Evolutionary conservation across 2,329 filamentous ascomycete species (phyloP), one percentile per base, ranked within the genome.

Genomic region (Dactylellina sp.): DNA sequence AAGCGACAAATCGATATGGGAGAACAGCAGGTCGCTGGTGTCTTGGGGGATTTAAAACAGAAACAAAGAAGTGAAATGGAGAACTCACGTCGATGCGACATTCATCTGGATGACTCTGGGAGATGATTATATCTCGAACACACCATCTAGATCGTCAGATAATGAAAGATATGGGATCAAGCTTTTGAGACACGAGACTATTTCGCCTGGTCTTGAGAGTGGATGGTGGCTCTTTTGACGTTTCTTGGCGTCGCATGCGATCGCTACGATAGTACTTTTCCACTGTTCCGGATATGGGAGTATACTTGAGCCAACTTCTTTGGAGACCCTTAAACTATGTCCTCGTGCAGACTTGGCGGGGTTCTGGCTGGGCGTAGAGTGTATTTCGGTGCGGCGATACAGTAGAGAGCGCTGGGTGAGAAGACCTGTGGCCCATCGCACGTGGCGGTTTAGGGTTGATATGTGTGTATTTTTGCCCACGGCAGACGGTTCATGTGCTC

Each of bases 51-150:
- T 60, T 49, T 52, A 55, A 65, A 42, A 46, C 28, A 42, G 24
- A 18, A 35, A 57, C 5, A 32, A 32, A 5, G 49, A 32, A 57
- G 37, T 22, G 68, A 57, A 46, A 47, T n/a, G 20, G 16, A 18
- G 46, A 46, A 61, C 70, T 66, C 61, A 74, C 70, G 40, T 56
- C 56, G 70, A 66, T 35, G 70, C 70, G 55, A 74, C 60, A 42
- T 74, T 62, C 70, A 74, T 74, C 53, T 62, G 55, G 47, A 64
- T 74, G 70, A 62, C 70, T 74, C n/a, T 56, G 28, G 32, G 39
- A 62, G 61, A 74, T 74, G 70, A 74, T 74, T 66, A 74, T 66
- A 74, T 66, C 55, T 66, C 61, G 32, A 66, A 57, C 18, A 46
- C 60, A 35, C 55, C 49, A 57, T 66, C 22, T 28, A 61, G 40